These are phyloP conservation scores for Colletotrichum salicis DNA, from an alignment of 2,329 filamentous ascomycete genomes.

Conservation along the genomic window DNA sequence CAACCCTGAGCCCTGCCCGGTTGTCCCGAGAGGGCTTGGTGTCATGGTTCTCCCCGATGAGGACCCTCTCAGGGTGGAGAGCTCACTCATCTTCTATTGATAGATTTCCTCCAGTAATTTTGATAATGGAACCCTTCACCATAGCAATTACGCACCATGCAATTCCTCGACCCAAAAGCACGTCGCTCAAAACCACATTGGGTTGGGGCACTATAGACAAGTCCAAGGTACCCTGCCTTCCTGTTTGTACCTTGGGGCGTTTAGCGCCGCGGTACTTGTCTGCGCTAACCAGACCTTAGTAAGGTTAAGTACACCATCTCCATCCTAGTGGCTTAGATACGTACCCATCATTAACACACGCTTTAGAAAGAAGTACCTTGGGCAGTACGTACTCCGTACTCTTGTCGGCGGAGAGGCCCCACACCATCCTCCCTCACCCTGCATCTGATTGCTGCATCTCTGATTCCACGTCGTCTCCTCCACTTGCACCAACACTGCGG, in stretches of 20 bases:
- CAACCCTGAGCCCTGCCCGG: constrained; percentile 24
- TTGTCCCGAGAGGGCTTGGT: constrained; percentile 8
- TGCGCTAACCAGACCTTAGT: not conserved
- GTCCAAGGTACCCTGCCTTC: too few species aligned
- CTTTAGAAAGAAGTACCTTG: too few species aligned
- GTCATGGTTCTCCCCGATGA: constrained; percentile 5
- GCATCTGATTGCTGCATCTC: constrained; percentile 30
- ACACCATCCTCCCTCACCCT: constrained; percentile 19
- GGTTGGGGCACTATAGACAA: not conserved
- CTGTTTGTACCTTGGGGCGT: not conserved
- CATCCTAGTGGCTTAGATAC: not conserved
- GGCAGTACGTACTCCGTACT: not conserved
- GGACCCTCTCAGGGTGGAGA: not conserved
- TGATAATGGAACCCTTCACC: constrained; percentile 11
- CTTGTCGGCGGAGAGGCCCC: not conserved
- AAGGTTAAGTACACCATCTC: not conserved
- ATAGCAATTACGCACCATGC: constrained; percentile 20
- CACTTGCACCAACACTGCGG: constrained; percentile 11
- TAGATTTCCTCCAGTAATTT: constrained; percentile 11
- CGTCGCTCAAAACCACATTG: not conserved
- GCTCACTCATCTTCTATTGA: constrained; percentile 23
- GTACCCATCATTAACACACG: not conserved
- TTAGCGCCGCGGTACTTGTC: constrained; percentile 6
- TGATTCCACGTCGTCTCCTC: constrained; percentile 34
- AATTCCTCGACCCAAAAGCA: not conserved